phyloP scores from a whole-genome alignment of 371 early-diverging fungal species.

The Mortierella sp. region DNA sequence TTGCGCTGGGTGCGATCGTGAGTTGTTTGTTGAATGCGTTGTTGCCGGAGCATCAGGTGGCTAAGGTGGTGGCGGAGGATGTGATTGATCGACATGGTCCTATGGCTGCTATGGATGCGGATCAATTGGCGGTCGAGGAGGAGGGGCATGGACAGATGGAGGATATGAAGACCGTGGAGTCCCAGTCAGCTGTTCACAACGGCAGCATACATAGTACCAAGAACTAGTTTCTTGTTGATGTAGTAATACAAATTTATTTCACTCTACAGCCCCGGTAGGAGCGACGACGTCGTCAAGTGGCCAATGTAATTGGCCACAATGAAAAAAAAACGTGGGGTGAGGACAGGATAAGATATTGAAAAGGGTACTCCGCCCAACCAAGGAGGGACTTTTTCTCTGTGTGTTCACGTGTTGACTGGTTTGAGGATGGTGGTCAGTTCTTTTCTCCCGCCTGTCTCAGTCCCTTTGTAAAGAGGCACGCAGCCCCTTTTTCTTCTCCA shows the following conservation, averaged over 20 bases:
- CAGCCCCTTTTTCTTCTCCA: background rate
- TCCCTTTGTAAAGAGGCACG: too few species aligned
- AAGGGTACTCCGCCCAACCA: too few species aligned
- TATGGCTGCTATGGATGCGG: background rate
- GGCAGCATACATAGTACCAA: slow-evolving; percentile 36
- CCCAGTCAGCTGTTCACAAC: slow-evolving; percentile 28
- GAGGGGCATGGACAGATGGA: slow-evolving; percentile 27
- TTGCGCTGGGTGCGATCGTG: slow-evolving; percentile 66
- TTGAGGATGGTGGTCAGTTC: too few species aligned
- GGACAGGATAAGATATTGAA: too few species aligned
- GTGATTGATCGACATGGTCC: slow-evolving; percentile 41
- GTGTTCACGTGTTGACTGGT: too few species aligned
- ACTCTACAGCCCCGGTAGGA: too few species aligned
- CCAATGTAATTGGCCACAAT: too few species aligned
- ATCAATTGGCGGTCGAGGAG: background rate
- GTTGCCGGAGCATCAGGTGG: slow-evolving; percentile 45
- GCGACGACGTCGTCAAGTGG: too few species aligned
- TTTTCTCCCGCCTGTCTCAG: too few species aligned
- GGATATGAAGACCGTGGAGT: slow-evolving; percentile 42
- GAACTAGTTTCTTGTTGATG: background rate
- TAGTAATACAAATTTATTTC: background rate
- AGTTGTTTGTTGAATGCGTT: slow-evolving; percentile 68
- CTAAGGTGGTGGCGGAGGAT: background rate
- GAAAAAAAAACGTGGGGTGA: too few species aligned
- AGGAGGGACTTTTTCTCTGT: too few species aligned